These are phyloP conservation scores for Liquidambar formosana DNA, from an alignment of 164 flowering plant genomes.

Conservation along the genomic window DNA sequence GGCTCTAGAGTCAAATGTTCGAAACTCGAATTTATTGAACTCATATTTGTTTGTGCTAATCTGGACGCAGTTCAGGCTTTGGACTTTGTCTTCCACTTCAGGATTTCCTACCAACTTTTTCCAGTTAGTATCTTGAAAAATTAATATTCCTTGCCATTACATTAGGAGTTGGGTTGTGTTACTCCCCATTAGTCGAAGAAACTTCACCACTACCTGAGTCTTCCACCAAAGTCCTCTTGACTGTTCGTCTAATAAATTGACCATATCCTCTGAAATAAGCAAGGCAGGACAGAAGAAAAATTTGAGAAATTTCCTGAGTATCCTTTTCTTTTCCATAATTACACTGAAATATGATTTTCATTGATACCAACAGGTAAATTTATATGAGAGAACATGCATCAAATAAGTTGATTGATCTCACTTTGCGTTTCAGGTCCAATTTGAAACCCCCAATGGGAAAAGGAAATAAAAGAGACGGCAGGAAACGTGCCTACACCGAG, in stretches of 20 bases:
- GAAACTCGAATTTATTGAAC: background rate
- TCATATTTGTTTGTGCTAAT: background rate
- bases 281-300: background rate
- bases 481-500: constrained; percentile 62
- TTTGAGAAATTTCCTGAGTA: background rate
- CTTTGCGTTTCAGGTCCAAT: constrained; percentile 44
- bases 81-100: background rate
- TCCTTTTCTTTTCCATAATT: background rate
- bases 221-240: background rate
- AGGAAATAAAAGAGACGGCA: constrained; percentile 53
- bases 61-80: background rate
- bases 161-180: background rate
- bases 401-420: background rate
- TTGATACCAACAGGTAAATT: background rate
- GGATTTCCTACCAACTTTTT: background rate
- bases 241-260: background rate
- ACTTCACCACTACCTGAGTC: background rate
- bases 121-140: background rate
- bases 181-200: background rate
- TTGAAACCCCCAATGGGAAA: constrained; percentile 76
- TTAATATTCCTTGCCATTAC: background rate
- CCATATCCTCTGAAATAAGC: background rate
- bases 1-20: background rate
- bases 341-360: background rate
- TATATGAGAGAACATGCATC: background rate